phyloP scores from a whole-genome alignment of 306 rosid species.

The Malus fusca region DNA sequence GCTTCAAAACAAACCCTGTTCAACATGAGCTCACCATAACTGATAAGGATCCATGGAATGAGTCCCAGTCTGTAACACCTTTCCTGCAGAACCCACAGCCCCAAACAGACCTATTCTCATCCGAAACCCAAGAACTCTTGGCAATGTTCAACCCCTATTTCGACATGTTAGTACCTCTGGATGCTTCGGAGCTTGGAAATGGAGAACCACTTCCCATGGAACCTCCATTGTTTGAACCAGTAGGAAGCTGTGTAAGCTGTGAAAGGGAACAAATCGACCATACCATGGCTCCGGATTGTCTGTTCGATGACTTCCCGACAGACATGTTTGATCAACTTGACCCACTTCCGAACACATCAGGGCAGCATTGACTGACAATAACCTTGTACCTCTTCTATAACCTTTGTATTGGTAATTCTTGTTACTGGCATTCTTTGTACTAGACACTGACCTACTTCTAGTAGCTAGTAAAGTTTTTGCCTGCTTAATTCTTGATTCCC shows the following conservation, averaged over 20 bases:
- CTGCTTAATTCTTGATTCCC: neutral
- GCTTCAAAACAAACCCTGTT: slow-evolving; percentile 11
- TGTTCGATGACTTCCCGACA: slow-evolving; percentile 68
- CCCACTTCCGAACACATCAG: slow-evolving; percentile 33
- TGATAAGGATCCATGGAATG: slow-evolving; percentile 25
- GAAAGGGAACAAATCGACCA: slow-evolving; percentile 17
- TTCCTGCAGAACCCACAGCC: slow-evolving; percentile 34
- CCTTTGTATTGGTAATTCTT: neutral
- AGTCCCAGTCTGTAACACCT: slow-evolving; percentile 16
- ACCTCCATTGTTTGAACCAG: slow-evolving; percentile 34
- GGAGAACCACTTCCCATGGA: slow-evolving; percentile 25
- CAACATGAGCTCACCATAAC: slow-evolving; percentile 29
- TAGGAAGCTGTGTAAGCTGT: slow-evolving; percentile 31
- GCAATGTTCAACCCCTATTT: slow-evolving; percentile 29
- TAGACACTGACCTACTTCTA: neutral
- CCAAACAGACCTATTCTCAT: slow-evolving; percentile 35
- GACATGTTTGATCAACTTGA: slow-evolving; percentile 61
- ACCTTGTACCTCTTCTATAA: neutral
- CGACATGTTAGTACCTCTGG: slow-evolving; percentile 35
- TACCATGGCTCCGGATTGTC: slow-evolving; percentile 25
- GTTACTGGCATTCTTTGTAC: slow-evolving; percentile 7
- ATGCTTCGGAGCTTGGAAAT: slow-evolving; percentile 32
- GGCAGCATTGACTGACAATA: slow-evolving; percentile 20
- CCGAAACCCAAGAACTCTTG: slow-evolving; percentile 37
- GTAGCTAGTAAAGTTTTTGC: neutral